Conservation (phyloP, 2,329 filamentous ascomycete species). For the Sarocladiaceae sp. region DNA sequence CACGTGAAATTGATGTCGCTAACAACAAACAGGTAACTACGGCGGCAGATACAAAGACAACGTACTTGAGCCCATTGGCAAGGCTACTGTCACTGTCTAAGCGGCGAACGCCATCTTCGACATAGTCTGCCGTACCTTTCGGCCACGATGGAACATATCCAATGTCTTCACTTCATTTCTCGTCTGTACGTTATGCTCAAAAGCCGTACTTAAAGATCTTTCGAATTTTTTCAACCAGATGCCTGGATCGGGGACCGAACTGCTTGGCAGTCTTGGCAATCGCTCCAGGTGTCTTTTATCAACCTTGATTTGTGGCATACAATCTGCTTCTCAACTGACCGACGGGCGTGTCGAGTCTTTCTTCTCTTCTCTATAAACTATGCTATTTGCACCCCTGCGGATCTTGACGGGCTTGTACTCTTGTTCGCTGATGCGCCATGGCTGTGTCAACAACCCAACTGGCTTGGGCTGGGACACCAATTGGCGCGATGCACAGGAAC, state of each 20-base stretch:
- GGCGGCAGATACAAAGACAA: conserved; percentile 44
- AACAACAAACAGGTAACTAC: conserved; percentile 40
- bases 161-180: conserved; percentile 21
- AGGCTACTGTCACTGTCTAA: conserved; percentile 21
- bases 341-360: background rate
- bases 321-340: conserved; percentile 5
- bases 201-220: conserved; percentile 26
- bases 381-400: too few relatives aligned
- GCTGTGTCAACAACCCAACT: too few relatives aligned
- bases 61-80: conserved; percentile 34
- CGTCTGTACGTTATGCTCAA: conserved; percentile 27
- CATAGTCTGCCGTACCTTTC: background rate
- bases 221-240: conserved; percentile 11
- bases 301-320: conserved; percentile 8
- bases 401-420: too few relatives aligned
- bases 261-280: background rate
- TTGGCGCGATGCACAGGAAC: too few relatives aligned
- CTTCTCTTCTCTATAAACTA: too few relatives aligned
- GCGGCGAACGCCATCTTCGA: background rate
- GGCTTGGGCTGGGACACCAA: too few relatives aligned
- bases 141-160: conserved; percentile 3
- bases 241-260: background rate
- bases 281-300: conserved; percentile 13
- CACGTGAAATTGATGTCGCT: background rate
- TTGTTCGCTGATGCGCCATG: too few relatives aligned